These are phyloP conservation scores for Inga leiocalycina DNA, from an alignment of 306 rosid species.

Conservation along the genomic window DNA sequence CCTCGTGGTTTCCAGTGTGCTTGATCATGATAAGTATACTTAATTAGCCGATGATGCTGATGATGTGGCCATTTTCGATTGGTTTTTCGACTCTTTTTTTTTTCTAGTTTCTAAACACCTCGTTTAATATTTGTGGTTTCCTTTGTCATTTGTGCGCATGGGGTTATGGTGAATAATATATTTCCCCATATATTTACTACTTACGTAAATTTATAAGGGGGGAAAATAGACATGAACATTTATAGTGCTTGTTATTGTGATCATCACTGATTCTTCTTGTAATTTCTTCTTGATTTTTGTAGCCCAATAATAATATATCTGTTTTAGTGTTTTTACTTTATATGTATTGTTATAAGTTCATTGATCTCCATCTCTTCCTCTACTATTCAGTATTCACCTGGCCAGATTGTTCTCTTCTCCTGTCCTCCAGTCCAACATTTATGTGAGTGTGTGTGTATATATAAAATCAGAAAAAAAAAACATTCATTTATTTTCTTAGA, in stretches of 20 bases:
- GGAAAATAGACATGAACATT: not conserved
- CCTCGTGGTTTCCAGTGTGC: slow-evolving; percentile 62
- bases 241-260: slow-evolving; percentile 1
- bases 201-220: slow-evolving; percentile 14
- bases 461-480: not conserved
- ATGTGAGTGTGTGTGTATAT: no score
- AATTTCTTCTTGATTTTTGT: not conserved
- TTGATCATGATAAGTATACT: slow-evolving; percentile 4
- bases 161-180: slow-evolving; percentile 9
- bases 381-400: not conserved
- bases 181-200: slow-evolving; percentile 1
- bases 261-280: slow-evolving; percentile 17
- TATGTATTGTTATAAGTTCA: not conserved
- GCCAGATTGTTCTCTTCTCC: not conserved
- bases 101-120: slow-evolving; percentile 24
- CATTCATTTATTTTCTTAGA: not conserved
- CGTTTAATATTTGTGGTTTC: slow-evolving; percentile 4
- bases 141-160: slow-evolving; percentile 15
- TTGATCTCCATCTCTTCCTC: not conserved
- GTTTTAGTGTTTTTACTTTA: not conserved
- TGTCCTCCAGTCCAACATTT: not conserved
- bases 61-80: slow-evolving; percentile 1
- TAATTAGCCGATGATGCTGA: not conserved
- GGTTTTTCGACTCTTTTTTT: not conserved
- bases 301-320: not conserved